Percentiles rank a stretch among this genome's conserved stretches.
These are phyloP conservation scores for Celoporthe dispersa DNA, from an alignment of 2,329 filamentous ascomycete species.

Conservation along the genomic window DNA sequence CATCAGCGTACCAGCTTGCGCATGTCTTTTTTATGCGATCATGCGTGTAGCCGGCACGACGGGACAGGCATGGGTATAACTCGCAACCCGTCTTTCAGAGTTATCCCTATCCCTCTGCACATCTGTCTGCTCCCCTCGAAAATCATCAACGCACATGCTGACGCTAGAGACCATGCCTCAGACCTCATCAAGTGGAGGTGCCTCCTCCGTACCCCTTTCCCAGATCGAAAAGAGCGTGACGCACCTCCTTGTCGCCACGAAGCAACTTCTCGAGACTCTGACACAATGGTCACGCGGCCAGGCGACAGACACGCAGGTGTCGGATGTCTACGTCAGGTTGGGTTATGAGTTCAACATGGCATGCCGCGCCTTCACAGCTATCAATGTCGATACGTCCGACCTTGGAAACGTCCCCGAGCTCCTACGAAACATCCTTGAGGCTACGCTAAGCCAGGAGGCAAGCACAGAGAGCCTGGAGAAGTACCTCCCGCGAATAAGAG, in stretches of 20 bases:
- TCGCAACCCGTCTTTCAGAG: neutral
- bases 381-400: conserved; percentile 93
- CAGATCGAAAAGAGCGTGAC: conserved; percentile 99
- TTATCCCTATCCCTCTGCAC: neutral
- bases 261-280: conserved; percentile 94
- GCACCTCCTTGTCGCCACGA: conserved; percentile 94
- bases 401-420: conserved; percentile 94
- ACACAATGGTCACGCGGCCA: conserved; percentile 96
- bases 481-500: conserved; percentile 90
- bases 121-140: neutral
- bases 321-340: conserved; percentile 94
- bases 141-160: conserved; percentile 28
- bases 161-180: conserved; percentile 37
- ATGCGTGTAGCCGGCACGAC: neutral
- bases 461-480: conserved; percentile 91
- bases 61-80: neutral
- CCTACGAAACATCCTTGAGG: conserved; percentile 87
- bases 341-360: conserved; percentile 99
- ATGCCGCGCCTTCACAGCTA: conserved; percentile 93
- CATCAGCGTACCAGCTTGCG: conserved; percentile 13
- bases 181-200: conserved; percentile 50
- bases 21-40: conserved; percentile 29
- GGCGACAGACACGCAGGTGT: conserved; percentile 92
- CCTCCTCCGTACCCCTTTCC: conserved; percentile 73
- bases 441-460: conserved; percentile 94